These are phyloP conservation scores for Sugiyamaella valdiviana DNA, from an alignment of 805 yeast species.

Conservation along the genomic window DNA sequence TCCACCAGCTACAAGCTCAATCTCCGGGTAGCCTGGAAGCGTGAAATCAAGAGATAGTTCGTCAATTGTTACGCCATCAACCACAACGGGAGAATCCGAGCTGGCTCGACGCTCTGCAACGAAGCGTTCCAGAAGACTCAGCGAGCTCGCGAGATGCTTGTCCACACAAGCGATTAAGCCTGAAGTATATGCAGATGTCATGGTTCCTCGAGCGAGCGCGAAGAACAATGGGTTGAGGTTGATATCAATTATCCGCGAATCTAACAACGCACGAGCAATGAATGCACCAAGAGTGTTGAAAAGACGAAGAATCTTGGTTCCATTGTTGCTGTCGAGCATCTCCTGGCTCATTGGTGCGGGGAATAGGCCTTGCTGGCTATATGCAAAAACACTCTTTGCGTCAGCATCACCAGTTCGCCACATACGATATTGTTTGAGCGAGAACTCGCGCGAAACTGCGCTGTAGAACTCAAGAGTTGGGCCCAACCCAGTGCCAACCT, in stretches of 20 bases:
- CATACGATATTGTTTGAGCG: constrained; percentile 47
- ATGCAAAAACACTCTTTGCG: constrained; percentile 33
- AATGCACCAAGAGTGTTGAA: constrained; percentile 74
- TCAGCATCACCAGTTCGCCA: constrained; percentile 53
- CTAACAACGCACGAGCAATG: constrained; percentile 79
- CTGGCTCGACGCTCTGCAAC: constrained; percentile 23
- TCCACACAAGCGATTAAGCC: constrained; percentile 49
- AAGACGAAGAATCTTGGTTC: constrained; percentile 41
- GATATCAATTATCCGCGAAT: constrained; percentile 82
- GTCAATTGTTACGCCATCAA: constrained; percentile 41
- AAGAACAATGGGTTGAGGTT: constrained; percentile 68
- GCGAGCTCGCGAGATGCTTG: constrained; percentile 49
- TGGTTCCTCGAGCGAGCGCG: constrained; percentile 34
- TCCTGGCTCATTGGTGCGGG: constrained; percentile 52
- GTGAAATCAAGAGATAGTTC: constrained; percentile 59
- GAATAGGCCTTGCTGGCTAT: constrained; percentile 52
- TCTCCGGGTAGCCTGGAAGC: constrained; percentile 67
- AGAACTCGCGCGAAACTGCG: constrained; percentile 67
- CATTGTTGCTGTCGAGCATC: constrained; percentile 31
- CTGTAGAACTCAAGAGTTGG: constrained; percentile 94
- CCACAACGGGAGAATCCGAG: constrained; percentile 8
- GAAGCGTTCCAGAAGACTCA: constrained; percentile 45
- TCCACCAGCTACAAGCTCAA: constrained; percentile 57
- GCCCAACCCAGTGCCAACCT: constrained; percentile 94
- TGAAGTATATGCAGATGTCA: constrained; percentile 26